Evolutionary conservation across 192 early-diverging fungal genomes (phyloP).

Genomic region (Pecoramyces ruminantium): DNA sequence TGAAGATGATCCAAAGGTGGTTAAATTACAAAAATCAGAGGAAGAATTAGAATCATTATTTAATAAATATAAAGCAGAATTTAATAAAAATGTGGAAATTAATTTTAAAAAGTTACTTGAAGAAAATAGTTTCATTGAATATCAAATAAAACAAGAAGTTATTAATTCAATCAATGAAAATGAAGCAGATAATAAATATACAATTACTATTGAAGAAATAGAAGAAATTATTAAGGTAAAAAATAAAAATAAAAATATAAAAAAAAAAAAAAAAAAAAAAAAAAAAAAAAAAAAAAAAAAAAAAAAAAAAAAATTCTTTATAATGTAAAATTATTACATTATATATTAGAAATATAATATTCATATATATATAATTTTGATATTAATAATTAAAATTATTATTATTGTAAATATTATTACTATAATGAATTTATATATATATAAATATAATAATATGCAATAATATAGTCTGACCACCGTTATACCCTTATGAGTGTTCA

Average conservation of each 20-base stretch:
- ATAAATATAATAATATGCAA: too few species aligned
- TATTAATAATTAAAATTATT: too few species aligned
- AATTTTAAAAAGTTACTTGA: not conserved
- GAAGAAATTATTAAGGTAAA: not conserved
- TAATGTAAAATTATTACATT: too few species aligned
- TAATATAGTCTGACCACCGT: not conserved
- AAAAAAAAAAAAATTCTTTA: too few species aligned
- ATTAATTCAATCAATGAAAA: not conserved
- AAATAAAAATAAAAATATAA: too few species aligned
- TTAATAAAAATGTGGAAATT: not conserved
- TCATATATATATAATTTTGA: too few species aligned
- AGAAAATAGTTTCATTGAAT: not conserved
- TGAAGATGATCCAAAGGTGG: not conserved
- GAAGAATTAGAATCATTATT: not conserved
- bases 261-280: too few species aligned
- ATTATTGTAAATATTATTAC: too few species aligned
- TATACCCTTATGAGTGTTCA: not conserved
- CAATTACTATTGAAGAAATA: not conserved
- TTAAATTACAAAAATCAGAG: not conserved
- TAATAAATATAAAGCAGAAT: not conserved
- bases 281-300: too few species aligned
- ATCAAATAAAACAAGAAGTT: not conserved
- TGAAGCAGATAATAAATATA: not conserved
- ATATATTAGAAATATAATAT: too few species aligned
- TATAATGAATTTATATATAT: too few species aligned